phyloP scores from a whole-genome alignment of 768 basidiomycete genomes.

The Leccinum variicolor region DNA sequence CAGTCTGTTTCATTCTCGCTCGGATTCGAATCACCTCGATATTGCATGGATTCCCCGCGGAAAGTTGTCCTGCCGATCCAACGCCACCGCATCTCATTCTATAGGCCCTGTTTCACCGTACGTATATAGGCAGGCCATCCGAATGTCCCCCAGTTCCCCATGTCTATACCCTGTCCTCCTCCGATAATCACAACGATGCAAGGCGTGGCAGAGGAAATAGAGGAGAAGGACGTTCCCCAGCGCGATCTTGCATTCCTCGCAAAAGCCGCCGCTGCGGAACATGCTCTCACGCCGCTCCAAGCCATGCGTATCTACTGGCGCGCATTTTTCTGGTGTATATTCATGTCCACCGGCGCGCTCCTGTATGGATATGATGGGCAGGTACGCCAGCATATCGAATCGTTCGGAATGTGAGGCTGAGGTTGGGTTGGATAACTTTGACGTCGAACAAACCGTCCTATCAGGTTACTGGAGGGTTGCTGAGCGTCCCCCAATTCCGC shows the following conservation, averaged over 20 bases:
- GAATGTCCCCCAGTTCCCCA: not conserved
- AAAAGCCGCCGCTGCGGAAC: slow-evolving; percentile 20
- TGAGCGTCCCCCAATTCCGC: slow-evolving; percentile 25
- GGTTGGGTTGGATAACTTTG: not conserved
- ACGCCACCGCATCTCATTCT: not conserved
- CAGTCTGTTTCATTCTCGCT: not conserved
- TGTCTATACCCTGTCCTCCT: not conserved
- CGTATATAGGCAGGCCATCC: not conserved
- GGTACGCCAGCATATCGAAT: slow-evolving; percentile 6
- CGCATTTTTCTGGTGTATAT: slow-evolving; percentile 23
- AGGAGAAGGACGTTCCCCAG: slow-evolving; percentile 3
- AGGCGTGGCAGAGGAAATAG: slow-evolving; percentile 5
- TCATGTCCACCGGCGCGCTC: slow-evolving; percentile 22
- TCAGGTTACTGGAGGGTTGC: slow-evolving; percentile 19
- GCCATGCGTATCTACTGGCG: slow-evolving; percentile 26
- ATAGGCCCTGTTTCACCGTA: not conserved
- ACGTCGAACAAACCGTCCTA: not conserved
- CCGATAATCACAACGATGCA: slow-evolving; percentile 2
- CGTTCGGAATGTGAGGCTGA: not conserved
- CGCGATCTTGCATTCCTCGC: slow-evolving; percentile 21
- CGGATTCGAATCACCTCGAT: no score
- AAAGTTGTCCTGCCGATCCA: not conserved
- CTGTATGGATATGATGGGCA: slow-evolving; percentile 26
- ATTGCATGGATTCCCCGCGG: not conserved
- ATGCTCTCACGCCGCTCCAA: slow-evolving; percentile 14